Evolutionary conservation across 176 grass and related monocot species (phyloP).

Genomic region (Cenchrus fungigraminus): DNA sequence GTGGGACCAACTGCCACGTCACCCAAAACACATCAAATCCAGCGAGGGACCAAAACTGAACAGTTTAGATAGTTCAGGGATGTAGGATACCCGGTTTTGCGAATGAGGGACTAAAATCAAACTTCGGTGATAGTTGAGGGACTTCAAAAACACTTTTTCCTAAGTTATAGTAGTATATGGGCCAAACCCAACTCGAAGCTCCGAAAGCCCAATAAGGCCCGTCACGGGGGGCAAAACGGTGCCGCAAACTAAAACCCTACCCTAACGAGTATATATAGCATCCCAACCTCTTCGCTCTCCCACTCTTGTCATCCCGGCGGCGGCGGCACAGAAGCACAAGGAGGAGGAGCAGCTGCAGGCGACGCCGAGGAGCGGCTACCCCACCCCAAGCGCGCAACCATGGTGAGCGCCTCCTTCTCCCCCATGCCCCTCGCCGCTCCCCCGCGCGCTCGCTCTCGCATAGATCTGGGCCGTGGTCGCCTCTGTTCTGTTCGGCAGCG

Average conservation of each 20-base stretch:
- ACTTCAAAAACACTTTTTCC: too few relatives aligned
- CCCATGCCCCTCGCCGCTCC: too few relatives aligned
- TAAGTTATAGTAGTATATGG: conserved; percentile 1
- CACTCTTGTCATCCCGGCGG: conserved; percentile 37
- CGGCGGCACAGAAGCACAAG: conserved; percentile 24
- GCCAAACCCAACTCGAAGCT: background rate
- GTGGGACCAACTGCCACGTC: too few relatives aligned
- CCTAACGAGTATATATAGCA: conserved; percentile 5
- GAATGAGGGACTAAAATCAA: too few relatives aligned
- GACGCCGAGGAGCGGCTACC: background rate
- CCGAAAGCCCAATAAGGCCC: background rate
- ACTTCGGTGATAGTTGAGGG: too few relatives aligned
- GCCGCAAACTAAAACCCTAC: conserved; percentile 45
- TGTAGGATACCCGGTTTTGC: too few relatives aligned
- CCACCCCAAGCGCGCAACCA: conserved; percentile 31
- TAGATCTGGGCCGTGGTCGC: background rate
- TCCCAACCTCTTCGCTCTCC: background rate
- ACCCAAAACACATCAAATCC: too few relatives aligned
- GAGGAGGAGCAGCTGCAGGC: conserved; percentile 15
- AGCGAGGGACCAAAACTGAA: too few relatives aligned
- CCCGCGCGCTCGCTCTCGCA: background rate
- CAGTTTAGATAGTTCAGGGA: too few relatives aligned
- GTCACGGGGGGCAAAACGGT: background rate
- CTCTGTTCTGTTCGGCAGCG: background rate
- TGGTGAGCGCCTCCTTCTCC: background rate